Evolutionary conservation across 768 basidiomycete genomes (phyloP).

Genomic region (Cystobasidiopsis lactophilus): DNA sequence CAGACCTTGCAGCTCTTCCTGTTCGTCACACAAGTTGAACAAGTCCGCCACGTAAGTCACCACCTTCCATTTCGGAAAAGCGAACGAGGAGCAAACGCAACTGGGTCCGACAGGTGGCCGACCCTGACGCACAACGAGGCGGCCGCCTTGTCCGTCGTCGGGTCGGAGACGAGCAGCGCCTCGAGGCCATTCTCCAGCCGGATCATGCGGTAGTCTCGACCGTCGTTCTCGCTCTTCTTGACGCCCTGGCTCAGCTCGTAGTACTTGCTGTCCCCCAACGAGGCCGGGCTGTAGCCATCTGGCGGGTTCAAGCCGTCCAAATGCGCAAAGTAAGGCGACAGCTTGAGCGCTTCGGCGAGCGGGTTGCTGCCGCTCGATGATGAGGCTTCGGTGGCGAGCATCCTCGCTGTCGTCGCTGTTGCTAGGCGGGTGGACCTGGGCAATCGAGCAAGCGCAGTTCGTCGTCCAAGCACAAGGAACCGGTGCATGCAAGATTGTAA

Average conservation of each 20-base stretch:
- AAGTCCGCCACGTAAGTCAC: no score
- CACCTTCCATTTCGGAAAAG: no score
- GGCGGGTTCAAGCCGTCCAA: background rate
- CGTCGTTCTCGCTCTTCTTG: constrained; percentile 15
- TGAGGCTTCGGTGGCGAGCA: no score
- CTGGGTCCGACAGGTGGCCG: constrained; percentile 81
- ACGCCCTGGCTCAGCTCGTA: background rate
- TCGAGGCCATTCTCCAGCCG: constrained; percentile 74
- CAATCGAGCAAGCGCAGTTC: no score
- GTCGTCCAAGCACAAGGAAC: no score
- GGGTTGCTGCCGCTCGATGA: no score
- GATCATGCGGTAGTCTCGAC: constrained; percentile 58
- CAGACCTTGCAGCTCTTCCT: constrained; percentile 70
- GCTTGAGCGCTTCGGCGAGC: background rate
- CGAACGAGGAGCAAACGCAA: no score
- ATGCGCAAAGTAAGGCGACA: background rate
- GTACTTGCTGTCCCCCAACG: background rate
- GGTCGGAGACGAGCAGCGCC: constrained; percentile 60
- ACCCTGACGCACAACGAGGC: constrained; percentile 87
- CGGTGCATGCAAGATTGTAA: no score
- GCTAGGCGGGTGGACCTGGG: no score
- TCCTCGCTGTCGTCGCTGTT: no score
- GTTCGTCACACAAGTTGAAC: background rate
- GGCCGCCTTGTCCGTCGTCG: constrained; percentile 74
- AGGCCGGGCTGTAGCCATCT: background rate